Conservation (phyloP, 257 asterid genomes). For the Nicotiana knightiana region DNA sequence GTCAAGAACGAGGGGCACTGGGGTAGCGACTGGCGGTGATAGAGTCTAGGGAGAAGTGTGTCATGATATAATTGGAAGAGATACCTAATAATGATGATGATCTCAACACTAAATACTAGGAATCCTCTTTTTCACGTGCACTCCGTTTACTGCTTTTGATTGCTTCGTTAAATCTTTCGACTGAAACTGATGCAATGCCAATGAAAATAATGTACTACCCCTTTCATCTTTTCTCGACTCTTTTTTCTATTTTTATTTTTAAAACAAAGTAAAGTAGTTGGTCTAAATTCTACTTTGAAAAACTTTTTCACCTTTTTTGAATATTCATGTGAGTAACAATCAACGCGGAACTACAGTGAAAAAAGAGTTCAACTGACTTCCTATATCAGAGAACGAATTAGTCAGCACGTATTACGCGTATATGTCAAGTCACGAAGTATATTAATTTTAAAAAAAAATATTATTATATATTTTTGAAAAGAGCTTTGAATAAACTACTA, state of each 20-base stretch:
- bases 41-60: not conserved
- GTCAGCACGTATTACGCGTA: accelerated
- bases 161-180: conserved; percentile 3
- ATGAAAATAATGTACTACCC: not conserved
- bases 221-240: too few relatives aligned
- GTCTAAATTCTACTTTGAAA: not conserved
- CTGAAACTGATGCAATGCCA: not conserved
- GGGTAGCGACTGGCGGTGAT: not conserved
- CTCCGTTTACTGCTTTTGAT: not conserved
- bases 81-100: not conserved
- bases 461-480: too few relatives aligned
- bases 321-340: too few relatives aligned
- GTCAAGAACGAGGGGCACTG: not conserved
- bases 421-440: too few relatives aligned
- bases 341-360: too few relatives aligned
- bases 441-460: too few relatives aligned
- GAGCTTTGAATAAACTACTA: too few relatives aligned
- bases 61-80: not conserved
- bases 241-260: too few relatives aligned
- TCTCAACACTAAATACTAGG: not conserved
- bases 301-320: too few relatives aligned
- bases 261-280: not conserved
- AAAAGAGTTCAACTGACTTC: too few relatives aligned
- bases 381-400: too few relatives aligned
- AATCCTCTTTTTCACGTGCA: not conserved